Base-by-base conservation (phyloP, 1,139 yeast species). In the Scheffersomyces stambukii region DNA sequence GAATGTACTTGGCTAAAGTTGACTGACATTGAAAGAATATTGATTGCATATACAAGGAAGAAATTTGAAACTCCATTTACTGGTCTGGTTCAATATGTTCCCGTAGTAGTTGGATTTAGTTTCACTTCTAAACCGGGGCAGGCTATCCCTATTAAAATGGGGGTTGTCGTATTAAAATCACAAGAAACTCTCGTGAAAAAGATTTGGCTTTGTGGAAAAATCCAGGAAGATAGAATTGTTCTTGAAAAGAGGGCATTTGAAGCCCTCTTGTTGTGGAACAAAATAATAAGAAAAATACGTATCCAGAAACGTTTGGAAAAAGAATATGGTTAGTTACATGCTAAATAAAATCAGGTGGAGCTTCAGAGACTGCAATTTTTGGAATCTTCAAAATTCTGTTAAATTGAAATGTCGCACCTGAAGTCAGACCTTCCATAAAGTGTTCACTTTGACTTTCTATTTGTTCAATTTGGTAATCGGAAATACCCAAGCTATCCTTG, bases 311-410 rank as follows among this genome's bases (percentile, higher is more conserved):
- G 54, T 17, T 38, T 61, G 19, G 50, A 52, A 17, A 19, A 27
- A 10, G 16, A 15, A 7, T 36, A 31, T 27, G 37, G 45, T 16
- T 6, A 16, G 6, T 6, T 8, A 16, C 6, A 8, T 16, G 18
- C 6, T 16, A 60, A 35, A 57, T 60, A 30, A 45, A 55, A 36
- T 57, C 67, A 3, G 69, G 67, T 4, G 69, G 68, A 1, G 65
- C 67, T 28, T 50, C 54, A 2, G 56, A 41, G 3, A 63, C 39
- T 3, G 35, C 36, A 3, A 61, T 35, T 10, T 40, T 40, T 18
- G 3, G 20, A 5, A 30, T 29, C 4, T 28, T 26, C 15, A 45
- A 46, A 3, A 36, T 25, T 16, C 40, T 41, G 3, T 37, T 36
- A 24, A 50, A 46, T 4, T 40, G 36, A 4, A 59, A 35, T 3